A percentile compares a stretch with the other conserved stretches of the same genome.
phyloP scores from a whole-genome alignment of 805 yeast species.

The Wilhelminamyces savonicus region DNA sequence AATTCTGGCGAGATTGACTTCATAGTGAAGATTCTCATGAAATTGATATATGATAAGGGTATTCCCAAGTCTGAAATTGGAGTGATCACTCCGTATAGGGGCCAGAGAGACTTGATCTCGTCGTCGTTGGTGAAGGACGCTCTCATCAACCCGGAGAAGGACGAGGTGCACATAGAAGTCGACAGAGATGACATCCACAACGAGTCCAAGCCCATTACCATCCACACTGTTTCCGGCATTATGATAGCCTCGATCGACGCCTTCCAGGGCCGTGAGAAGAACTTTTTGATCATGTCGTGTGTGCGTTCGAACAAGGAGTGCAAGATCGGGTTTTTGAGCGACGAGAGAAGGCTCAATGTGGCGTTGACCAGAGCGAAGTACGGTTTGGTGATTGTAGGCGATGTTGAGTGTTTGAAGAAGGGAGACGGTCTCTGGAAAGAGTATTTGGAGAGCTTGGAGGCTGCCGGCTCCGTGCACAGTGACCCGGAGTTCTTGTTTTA shows the following conservation, averaged over 20 bases:
- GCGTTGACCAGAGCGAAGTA: constrained; percentile 85
- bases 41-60: constrained; percentile 48
- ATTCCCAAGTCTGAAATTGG: constrained; percentile 50
- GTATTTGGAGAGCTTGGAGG: constrained; percentile 37
- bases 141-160: constrained; percentile 48
- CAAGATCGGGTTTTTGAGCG: constrained; percentile 77
- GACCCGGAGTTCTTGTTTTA: constrained; percentile 5
- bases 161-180: constrained; percentile 42
- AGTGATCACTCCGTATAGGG: constrained; percentile 70
- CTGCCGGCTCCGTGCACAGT: constrained; percentile 21
- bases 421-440: constrained; percentile 47
- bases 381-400: constrained; percentile 52
- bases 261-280: constrained; percentile 55
- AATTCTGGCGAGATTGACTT: constrained; percentile 48
- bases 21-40: constrained; percentile 42
- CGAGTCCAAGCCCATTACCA: constrained; percentile 41
- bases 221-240: constrained; percentile 40
- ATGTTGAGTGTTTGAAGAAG: constrained; percentile 35
- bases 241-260: constrained; percentile 47
- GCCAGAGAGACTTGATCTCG: constrained; percentile 62
- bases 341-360: constrained; percentile 81
- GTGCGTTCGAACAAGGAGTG: constrained; percentile 64
- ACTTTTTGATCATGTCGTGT: constrained; percentile 45
- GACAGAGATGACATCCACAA: constrained; percentile 56
- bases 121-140: constrained; percentile 41